Conservation (phyloP, 306 rosid genomes). For the Heteromeles arbutifolia region DNA sequence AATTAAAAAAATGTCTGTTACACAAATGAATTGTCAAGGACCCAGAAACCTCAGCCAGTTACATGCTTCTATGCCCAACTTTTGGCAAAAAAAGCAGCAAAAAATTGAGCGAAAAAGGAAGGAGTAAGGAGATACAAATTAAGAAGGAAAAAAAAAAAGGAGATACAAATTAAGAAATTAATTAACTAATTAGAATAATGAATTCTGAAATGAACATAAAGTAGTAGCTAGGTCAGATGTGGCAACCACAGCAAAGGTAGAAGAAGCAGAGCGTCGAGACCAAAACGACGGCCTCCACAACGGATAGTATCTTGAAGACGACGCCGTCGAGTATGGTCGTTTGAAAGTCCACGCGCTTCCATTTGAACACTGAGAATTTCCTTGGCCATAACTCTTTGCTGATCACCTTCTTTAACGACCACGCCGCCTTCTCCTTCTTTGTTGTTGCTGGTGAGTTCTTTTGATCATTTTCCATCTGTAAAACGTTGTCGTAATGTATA, state of each 20-base stretch:
- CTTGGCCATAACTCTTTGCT: conserved; percentile 48
- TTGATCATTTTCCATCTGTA: not conserved
- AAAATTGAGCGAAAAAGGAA: not conserved
- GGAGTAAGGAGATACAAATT: not conserved
- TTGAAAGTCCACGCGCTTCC: conserved; percentile 47
- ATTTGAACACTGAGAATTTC: conserved; percentile 41
- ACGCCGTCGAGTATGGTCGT: conserved; percentile 49
- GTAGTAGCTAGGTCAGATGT: conserved; percentile 27
- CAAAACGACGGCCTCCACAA: conserved; percentile 54
- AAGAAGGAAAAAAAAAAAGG: not conserved
- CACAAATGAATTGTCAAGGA: not conserved
- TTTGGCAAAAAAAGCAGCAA: not conserved
- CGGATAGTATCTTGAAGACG: conserved; percentile 49
- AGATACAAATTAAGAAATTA: not conserved
- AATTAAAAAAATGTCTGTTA: not conserved
- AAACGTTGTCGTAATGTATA: not conserved
- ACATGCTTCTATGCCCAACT: not conserved
- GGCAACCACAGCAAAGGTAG: conserved; percentile 75
- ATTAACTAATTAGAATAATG: not conserved
- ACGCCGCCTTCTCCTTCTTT: conserved; percentile 13
- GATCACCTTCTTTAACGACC: conserved; percentile 59
- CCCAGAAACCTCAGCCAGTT: not conserved
- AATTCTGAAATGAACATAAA: not conserved
- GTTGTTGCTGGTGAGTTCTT: not conserved
- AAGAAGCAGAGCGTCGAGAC: conserved; percentile 70